A percentile compares a stretch with the other conserved stretches of the same genome.
Conservation (phyloP, 2,329 filamentous ascomycete genomes). For the Aspergillus niger region DNA sequence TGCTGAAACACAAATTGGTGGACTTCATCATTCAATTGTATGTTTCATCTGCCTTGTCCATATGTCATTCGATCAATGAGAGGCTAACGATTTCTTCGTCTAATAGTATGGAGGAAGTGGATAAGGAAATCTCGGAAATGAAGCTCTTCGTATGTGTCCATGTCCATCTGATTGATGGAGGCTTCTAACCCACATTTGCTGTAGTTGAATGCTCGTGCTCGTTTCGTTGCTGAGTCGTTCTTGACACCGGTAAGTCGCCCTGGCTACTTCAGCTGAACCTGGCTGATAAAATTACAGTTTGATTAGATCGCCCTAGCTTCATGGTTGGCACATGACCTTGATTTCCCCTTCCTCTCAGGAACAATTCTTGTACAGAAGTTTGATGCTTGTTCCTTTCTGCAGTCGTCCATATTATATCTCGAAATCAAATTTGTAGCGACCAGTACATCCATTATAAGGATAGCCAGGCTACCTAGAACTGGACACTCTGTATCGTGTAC, state of each 20-base stretch:
- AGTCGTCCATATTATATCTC: slow-evolving; percentile 12
- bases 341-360: slow-evolving; percentile 16
- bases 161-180: neutral
- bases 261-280: neutral
- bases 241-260: slow-evolving; percentile 73
- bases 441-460: neutral
- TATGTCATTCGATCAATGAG: neutral
- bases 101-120: slow-evolving; percentile 85
- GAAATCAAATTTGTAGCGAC: slow-evolving; percentile 11
- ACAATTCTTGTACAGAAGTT: slow-evolving; percentile 25
- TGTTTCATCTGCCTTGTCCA: neutral
- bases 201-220: slow-evolving; percentile 90
- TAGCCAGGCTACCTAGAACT: neutral
- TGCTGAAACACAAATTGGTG: slow-evolving; percentile 98
- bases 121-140: slow-evolving; percentile 99
- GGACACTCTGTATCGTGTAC: neutral
- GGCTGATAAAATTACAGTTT: slow-evolving; percentile 30
- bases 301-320: slow-evolving; percentile 19
- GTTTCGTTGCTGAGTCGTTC: slow-evolving; percentile 98
- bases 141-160: slow-evolving; percentile 83
- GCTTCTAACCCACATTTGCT: slow-evolving; percentile 24
- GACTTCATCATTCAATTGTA: slow-evolving; percentile 96
- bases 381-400: slow-evolving; percentile 17
- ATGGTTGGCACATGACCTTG: slow-evolving; percentile 24
- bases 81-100: neutral